Base-by-base conservation (phyloP, 495 filamentous ascomycete genomes). In the Penicillium lagena region DNA sequence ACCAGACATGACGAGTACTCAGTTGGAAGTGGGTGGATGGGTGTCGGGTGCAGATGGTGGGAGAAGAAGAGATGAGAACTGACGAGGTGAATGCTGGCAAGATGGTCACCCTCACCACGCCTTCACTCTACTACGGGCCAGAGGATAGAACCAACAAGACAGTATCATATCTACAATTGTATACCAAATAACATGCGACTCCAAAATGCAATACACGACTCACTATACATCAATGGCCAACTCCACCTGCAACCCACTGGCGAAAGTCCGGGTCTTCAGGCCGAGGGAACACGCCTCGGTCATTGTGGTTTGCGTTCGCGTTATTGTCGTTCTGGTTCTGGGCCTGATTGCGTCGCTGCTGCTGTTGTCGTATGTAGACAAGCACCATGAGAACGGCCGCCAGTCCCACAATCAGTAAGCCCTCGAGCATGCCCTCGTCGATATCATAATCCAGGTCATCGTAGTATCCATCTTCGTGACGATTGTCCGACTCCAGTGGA, bases 341-440 rank as follows among this genome's bases (percentile, higher is more conserved):
- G 22, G 22, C 22, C 35, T 71, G 51, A n/a, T 60, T 66, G 39
- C 76, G 69, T 32, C 68, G 75, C 47, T 88, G 85, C 22, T 86
- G 72, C 54, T 91, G 85, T 44, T 89, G 82, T 28, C 94, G 74
- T 58, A 93, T 90, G 55, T 86, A 90, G 17, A 97, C 76, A 44
- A 97, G 66, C 40, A 87, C 79, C 1, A 85, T 76, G 28, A 97
- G 71, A 1, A 81, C 80, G 1, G 80, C 85, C 1, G 86, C 82
- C 34, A 97, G 60, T 1, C 75, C 82, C 2, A 95, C 64, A 46
- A 99, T 96, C 15, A 95, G 73, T 10, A 95, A 55, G 30, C 84
- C 91, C 63, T 99, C 93, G 9, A 96, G 49, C 7, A 94, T 68
- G 7, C 82, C 81, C 27, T 86, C 86, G 46, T 90, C 85, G 45